These are phyloP conservation scores for Herpetomonas tarakana DNA, from an alignment of 208 protist species.

Conservation along the genomic window DNA sequence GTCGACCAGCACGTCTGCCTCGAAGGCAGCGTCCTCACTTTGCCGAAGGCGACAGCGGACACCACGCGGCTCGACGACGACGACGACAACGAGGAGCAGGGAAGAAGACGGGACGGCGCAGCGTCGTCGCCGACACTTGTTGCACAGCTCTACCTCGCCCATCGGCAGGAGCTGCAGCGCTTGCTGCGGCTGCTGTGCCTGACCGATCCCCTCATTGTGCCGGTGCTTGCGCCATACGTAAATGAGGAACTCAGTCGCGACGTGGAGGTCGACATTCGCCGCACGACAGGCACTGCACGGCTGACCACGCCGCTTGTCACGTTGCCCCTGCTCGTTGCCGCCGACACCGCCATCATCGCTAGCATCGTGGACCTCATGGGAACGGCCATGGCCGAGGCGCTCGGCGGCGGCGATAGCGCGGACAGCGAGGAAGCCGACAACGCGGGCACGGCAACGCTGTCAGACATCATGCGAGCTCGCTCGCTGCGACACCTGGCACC, in stretches of 20 bases:
- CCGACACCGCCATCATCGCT: slow-evolving; percentile 20
- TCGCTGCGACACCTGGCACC: not conserved
- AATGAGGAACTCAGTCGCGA: not conserved
- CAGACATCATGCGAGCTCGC: not conserved
- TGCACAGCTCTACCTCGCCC: not conserved
- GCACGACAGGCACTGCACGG: too few relatives aligned
- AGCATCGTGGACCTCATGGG: slow-evolving; percentile 11
- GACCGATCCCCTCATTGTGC: not conserved
- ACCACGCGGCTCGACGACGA: not conserved
- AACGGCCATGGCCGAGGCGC: not conserved
- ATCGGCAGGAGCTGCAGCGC: slow-evolving; percentile 7
- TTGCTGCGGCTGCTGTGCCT: slow-evolving; percentile 7
- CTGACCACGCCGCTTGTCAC: slow-evolving; percentile 1
- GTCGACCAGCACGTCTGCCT: not conserved
- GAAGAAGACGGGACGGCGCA: too few relatives aligned
- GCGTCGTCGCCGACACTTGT: not conserved
- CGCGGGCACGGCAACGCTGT: not conserved
- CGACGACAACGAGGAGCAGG: too few relatives aligned
- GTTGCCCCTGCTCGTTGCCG: slow-evolving; percentile 15
- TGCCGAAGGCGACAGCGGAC: not conserved
- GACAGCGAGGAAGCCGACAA: not conserved
- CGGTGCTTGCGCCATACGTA: not conserved
- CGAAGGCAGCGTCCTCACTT: not conserved
- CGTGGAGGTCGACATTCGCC: not conserved
- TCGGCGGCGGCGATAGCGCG: not conserved